These are phyloP conservation scores for Knoxia roxburghii DNA, from an alignment of 257 asterid species.

Conservation along the genomic window DNA sequence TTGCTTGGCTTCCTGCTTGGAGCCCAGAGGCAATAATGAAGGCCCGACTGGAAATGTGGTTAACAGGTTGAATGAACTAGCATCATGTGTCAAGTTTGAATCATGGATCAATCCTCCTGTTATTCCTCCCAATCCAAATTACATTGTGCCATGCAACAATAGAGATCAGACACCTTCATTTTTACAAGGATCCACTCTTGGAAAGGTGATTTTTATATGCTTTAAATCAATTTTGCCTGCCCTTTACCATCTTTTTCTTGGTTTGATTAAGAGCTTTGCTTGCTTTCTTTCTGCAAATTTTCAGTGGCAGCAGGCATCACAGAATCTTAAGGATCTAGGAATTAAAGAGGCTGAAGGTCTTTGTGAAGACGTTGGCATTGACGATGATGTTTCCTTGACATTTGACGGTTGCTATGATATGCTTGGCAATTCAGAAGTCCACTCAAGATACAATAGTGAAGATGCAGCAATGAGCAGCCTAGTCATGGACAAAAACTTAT, in stretches of 20 bases:
- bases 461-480: conserved; percentile 34
- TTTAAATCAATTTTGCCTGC: not conserved
- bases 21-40: conserved; percentile 14
- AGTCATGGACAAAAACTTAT: conserved; percentile 39
- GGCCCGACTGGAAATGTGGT: conserved; percentile 22
- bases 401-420: conserved; percentile 40
- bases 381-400: conserved; percentile 38
- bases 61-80: conserved; percentile 33
- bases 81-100: conserved; percentile 33
- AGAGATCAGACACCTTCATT: conserved; percentile 32
- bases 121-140: conserved; percentile 17
- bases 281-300: not conserved
- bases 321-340: conserved; percentile 40
- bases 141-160: conserved; percentile 10
- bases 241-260: not conserved
- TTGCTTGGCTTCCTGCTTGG: conserved; percentile 4
- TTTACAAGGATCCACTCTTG: conserved; percentile 30
- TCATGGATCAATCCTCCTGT: conserved; percentile 29
- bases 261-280: not conserved
- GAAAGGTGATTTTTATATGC: conserved; percentile 33
- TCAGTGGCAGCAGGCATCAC: conserved; percentile 30
- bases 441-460: conserved; percentile 32
- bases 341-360: conserved; percentile 35
- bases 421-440: conserved; percentile 31
- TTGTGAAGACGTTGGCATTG: conserved; percentile 38